A percentile compares a stretch with the other conserved stretches of the same genome.
phyloP scores from a whole-genome alignment of 495 filamentous ascomycete genomes.

The Delitschia confertaspora region DNA sequence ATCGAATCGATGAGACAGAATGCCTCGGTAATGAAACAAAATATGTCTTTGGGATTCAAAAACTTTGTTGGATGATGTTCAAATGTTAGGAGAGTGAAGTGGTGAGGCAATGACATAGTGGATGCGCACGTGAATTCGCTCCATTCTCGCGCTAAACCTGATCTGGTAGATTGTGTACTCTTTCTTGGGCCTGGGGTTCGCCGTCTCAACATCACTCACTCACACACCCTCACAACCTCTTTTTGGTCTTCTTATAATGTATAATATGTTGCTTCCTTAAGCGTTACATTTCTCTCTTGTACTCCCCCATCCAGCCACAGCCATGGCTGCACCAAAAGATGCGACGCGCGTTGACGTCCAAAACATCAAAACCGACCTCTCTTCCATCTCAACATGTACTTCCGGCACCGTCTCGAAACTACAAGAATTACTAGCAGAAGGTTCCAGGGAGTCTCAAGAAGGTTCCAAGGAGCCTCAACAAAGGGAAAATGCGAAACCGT shows the following conservation, averaged over 20 bases:
- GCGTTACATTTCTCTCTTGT: background rate
- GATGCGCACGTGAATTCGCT: background rate
- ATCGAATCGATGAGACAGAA: too few relatives aligned
- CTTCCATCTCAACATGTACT: conserved; percentile 43
- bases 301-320: background rate
- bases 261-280: conserved; percentile 15
- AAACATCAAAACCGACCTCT: conserved; percentile 41
- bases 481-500: conserved; percentile 5
- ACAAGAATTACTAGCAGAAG: conserved; percentile 9
- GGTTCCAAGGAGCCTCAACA: conserved; percentile 18
- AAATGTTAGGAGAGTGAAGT: too few relatives aligned
- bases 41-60: too few relatives aligned
- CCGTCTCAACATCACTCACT: background rate
- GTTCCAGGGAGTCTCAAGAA: background rate
- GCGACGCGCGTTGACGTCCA: conserved; percentile 17
- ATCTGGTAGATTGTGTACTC: background rate
- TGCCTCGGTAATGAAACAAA: too few relatives aligned
- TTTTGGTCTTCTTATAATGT: conserved; percentile 22
- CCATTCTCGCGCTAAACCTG: background rate
- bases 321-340: conserved; percentile 16
- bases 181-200: too few relatives aligned
- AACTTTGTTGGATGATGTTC: background rate
- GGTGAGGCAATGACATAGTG: background rate
- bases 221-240: background rate
- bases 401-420: conserved; percentile 37